Conservation (phyloP, 2,329 filamentous ascomycete genomes). For the Dryadomyces quercus-mongolicae region DNA sequence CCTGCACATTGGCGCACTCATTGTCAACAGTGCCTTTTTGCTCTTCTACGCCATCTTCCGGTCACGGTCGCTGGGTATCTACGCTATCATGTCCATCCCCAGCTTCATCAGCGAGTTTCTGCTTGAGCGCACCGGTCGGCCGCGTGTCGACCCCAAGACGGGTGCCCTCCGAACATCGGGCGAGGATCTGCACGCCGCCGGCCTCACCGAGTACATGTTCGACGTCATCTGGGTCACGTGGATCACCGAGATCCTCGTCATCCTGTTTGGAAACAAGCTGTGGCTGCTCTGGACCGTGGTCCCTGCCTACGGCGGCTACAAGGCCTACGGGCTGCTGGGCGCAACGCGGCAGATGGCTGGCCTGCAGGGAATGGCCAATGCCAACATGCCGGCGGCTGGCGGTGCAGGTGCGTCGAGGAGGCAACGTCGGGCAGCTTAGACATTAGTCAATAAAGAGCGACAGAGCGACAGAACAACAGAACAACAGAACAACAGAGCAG, state of each 20-base stretch:
- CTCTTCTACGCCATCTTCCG: constrained; percentile 55
- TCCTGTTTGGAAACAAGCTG: constrained; percentile 68
- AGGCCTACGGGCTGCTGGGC: constrained; percentile 40
- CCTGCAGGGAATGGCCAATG: constrained; percentile 29
- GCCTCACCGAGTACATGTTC: constrained; percentile 96
- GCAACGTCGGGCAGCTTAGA: constrained; percentile 39
- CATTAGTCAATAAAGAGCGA: no score
- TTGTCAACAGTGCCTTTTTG: constrained; percentile 64
- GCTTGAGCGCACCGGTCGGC: constrained; percentile 75
- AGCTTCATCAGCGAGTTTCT: constrained; percentile 71
- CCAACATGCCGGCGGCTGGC: constrained; percentile 19
- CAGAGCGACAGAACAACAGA: background rate
- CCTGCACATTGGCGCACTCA: constrained; percentile 65
- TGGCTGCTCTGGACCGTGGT: constrained; percentile 44
- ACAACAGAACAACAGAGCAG: background rate
- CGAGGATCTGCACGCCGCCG: constrained; percentile 77
- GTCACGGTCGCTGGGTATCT: constrained; percentile 53
- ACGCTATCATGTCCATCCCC: constrained; percentile 61
- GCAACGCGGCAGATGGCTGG: constrained; percentile 42
- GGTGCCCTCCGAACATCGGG: constrained; percentile 62
- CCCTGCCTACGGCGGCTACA: constrained; percentile 42
- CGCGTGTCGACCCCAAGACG: constrained; percentile 52
- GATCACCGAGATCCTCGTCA: constrained; percentile 59
- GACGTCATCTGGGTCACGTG: constrained; percentile 94
- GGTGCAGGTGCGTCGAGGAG: constrained; percentile 31